These are phyloP conservation scores for Darksidea phi DNA, from an alignment of 495 filamentous ascomycete genomes.

Conservation along the genomic window DNA sequence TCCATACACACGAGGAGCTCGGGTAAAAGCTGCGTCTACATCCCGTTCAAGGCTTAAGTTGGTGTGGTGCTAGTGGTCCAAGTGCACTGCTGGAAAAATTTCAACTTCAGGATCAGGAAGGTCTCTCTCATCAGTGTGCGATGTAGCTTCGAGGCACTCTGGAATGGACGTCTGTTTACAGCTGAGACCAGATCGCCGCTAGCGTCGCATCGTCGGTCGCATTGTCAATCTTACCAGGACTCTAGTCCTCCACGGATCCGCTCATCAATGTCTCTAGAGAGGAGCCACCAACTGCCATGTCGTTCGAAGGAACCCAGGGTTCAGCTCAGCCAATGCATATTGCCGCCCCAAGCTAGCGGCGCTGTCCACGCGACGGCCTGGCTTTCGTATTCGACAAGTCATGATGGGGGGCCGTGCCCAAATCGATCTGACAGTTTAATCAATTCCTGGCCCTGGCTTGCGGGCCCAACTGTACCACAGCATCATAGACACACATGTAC, in stretches of 20 bases:
- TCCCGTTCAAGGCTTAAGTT: neutral
- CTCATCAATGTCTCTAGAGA: neutral
- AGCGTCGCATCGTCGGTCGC: neutral
- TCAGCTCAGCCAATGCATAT: neutral
- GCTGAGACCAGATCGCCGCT: neutral
- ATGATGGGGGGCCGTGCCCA: too few relatives aligned
- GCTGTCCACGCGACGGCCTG: neutral
- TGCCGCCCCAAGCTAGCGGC: neutral
- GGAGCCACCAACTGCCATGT: neutral
- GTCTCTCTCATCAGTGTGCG: neutral
- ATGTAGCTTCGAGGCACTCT: neutral
- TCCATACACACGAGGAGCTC: neutral
- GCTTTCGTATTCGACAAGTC: too few relatives aligned
- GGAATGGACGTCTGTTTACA: neutral
- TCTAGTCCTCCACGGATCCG: neutral
- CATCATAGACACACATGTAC: too few relatives aligned
- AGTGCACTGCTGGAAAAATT: neutral
- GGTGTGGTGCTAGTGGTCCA: neutral
- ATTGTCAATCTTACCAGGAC: slow-evolving; percentile 1
- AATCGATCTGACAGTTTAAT: too few relatives aligned
- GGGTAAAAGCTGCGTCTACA: neutral
- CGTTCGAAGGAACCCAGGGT: neutral
- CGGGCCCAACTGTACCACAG: too few relatives aligned
- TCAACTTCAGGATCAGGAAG: neutral
- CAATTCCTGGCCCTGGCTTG: too few relatives aligned